These are phyloP conservation scores for Cicer arietinum DNA, from an alignment of 306 rosid species.

Conservation along the genomic window DNA sequence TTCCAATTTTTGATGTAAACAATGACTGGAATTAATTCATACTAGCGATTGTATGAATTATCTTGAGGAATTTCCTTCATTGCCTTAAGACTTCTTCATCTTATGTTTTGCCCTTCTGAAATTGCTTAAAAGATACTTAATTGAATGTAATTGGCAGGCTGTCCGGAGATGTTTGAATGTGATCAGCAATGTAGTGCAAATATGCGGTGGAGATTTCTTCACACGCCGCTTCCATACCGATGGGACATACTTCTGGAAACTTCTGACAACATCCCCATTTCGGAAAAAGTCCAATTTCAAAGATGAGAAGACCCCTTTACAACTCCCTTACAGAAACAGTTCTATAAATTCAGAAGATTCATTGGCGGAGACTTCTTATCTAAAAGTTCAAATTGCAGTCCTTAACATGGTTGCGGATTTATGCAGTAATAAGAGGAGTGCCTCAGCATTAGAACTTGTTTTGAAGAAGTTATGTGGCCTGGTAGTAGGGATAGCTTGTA, in stretches of 20 bases:
- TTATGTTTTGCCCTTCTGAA: conserved; percentile 28
- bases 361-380: conserved; percentile 72
- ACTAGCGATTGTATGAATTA: neutral
- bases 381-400: conserved; percentile 84
- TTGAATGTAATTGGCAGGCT: conserved; percentile 57
- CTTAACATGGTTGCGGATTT: conserved; percentile 86
- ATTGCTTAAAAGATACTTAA: conserved; percentile 14
- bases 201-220: conserved; percentile 89
- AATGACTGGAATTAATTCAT: neutral
- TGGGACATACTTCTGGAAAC: conserved; percentile 83
- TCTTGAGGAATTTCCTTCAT: conserved; percentile 13
- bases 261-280: conserved; percentile 72
- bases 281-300: conserved; percentile 52
- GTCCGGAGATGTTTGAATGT: conserved; percentile 71
- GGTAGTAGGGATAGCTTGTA: conserved; percentile 84
- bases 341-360: conserved; percentile 59
- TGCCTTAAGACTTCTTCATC: neutral
- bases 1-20: conserved; percentile 1
- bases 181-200: conserved; percentile 63
- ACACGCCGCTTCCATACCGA: conserved; percentile 81
- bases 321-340: conserved; percentile 76
- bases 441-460: conserved; percentile 74
- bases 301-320: conserved; percentile 67
- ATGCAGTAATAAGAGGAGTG: conserved; percentile 62
- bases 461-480: conserved; percentile 79